phyloP scores from a whole-genome alignment of 495 filamentous ascomycete species.

The Aspergillus leporis region DNA sequence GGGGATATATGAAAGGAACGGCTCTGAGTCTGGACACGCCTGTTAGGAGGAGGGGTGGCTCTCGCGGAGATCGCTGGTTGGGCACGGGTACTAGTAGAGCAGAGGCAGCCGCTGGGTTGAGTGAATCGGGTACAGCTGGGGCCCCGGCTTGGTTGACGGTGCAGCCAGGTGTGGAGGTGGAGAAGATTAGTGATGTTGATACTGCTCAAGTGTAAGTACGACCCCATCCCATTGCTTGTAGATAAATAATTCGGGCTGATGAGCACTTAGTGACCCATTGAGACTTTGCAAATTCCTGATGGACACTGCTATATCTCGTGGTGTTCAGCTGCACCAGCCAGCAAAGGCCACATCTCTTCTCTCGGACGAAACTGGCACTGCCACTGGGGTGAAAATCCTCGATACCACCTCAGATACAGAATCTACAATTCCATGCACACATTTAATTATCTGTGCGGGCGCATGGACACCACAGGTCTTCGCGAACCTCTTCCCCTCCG shows the following conservation, averaged over 20 bases:
- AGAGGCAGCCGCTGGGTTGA: conserved; percentile 45
- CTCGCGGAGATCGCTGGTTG: conserved; percentile 62
- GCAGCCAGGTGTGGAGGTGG: conserved; percentile 48
- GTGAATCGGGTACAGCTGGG: conserved; percentile 6
- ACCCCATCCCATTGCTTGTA: neutral
- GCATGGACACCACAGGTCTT: conserved; percentile 69
- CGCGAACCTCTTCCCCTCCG: conserved; percentile 59
- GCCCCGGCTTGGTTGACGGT: conserved; percentile 61
- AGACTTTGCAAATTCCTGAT: conserved; percentile 65
- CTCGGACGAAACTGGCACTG: conserved; percentile 46
- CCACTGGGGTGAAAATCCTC: conserved; percentile 51
- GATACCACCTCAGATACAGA: conserved; percentile 24
- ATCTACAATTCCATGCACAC: conserved; percentile 44
- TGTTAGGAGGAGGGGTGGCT: conserved; percentile 29
- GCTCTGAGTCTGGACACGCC: conserved; percentile 52
- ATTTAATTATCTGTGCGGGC: conserved; percentile 66
- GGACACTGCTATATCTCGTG: conserved; percentile 52
- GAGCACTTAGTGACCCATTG: conserved; percentile 54
- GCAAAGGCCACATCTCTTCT: conserved; percentile 54
- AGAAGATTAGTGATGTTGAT: conserved; percentile 62
- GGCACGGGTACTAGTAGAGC: conserved; percentile 62
- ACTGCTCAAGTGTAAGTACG: conserved; percentile 62
- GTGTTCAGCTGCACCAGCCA: conserved; percentile 68
- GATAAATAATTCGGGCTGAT: conserved; percentile 2
- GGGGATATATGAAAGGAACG: conserved; percentile 68